Conservation (phyloP, 1,284 basidiomycete species). For the Tilletia caries region DNA sequence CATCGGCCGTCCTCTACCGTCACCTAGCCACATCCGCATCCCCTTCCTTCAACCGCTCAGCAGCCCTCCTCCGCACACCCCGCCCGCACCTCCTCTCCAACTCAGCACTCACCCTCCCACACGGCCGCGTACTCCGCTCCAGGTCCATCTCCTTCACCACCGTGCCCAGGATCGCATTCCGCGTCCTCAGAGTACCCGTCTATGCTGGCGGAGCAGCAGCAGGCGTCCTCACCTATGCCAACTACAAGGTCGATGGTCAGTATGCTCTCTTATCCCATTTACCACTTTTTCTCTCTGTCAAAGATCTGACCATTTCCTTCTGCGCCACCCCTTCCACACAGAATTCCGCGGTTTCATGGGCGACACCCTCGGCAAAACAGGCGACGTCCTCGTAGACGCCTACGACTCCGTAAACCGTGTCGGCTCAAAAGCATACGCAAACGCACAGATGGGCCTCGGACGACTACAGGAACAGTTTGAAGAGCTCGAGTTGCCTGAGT, state of each 20-base stretch:
- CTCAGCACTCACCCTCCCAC: too few relatives aligned
- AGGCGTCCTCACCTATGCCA: conserved; percentile 47
- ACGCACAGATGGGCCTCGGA: conserved; percentile 28
- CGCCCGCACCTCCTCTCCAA: too few relatives aligned
- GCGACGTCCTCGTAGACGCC: conserved; percentile 29
- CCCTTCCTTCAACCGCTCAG: too few relatives aligned
- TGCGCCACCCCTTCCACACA: neutral
- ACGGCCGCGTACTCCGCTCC: too few relatives aligned
- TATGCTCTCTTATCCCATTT: neutral
- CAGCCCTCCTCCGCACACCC: too few relatives aligned
- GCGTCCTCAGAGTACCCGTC: conserved; percentile 40
- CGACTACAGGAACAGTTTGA: conserved; percentile 28
- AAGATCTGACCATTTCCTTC: neutral
- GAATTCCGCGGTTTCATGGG: conserved; percentile 36
- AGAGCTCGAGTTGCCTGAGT: conserved; percentile 28
- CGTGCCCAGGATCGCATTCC: conserved; percentile 43
- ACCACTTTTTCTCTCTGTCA: neutral
- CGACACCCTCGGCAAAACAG: conserved; percentile 23
- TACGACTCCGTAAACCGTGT: conserved; percentile 33
- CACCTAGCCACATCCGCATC: too few relatives aligned
- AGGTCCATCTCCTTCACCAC: conserved; percentile 40
- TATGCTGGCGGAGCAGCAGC: conserved; percentile 43
- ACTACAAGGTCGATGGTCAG: conserved; percentile 48
- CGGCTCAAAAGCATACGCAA: conserved; percentile 32
- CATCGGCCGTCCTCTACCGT: too few relatives aligned